These are phyloP conservation scores for Leishmania amazonensis DNA, from an alignment of 208 protist species.

Conservation along the genomic window DNA sequence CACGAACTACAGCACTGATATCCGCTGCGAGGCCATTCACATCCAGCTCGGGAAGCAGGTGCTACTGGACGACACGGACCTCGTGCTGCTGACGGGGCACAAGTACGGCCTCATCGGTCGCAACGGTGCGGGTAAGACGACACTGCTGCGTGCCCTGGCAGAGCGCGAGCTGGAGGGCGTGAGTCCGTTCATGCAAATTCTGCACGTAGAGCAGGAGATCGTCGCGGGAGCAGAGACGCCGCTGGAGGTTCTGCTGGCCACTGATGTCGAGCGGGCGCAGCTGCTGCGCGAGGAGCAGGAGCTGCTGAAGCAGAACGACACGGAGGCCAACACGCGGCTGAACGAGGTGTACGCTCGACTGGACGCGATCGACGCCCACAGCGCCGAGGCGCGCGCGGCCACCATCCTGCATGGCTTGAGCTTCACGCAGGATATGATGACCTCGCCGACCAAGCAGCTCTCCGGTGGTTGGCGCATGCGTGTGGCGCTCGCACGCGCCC, in stretches of 20 bases:
- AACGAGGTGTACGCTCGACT: constrained; percentile 95
- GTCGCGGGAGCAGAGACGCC: constrained; percentile 78
- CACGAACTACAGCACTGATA: constrained; percentile 79
- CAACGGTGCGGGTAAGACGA: constrained; percentile 95
- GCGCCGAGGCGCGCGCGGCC: constrained; percentile 86
- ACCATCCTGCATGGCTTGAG: constrained; percentile 93
- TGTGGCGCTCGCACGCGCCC: constrained; percentile 95
- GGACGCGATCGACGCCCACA: constrained; percentile 96
- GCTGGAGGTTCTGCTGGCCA: constrained; percentile 88
- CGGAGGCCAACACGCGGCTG: constrained; percentile 78
- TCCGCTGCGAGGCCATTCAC: constrained; percentile 86
- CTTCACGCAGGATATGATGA: constrained; percentile 96
- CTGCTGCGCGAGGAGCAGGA: constrained; percentile 94
- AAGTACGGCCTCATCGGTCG: constrained; percentile 97
- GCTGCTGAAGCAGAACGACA: constrained; percentile 81
- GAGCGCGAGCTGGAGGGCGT: constrained; percentile 94
- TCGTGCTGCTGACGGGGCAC: constrained; percentile 84
- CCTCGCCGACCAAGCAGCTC: constrained; percentile 77
- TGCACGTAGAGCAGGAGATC: constrained; percentile 99
- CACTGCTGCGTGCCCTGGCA: constrained; percentile 94
- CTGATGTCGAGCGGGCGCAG: constrained; percentile 92
- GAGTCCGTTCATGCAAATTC: constrained; percentile 96
- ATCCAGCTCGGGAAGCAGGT: constrained; percentile 91
- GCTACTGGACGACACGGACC: constrained; percentile 81
- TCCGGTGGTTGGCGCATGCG: constrained; percentile 98